phyloP scores from a whole-genome alignment of 345 rosid genomes.

The Citrus hindsii region DNA sequence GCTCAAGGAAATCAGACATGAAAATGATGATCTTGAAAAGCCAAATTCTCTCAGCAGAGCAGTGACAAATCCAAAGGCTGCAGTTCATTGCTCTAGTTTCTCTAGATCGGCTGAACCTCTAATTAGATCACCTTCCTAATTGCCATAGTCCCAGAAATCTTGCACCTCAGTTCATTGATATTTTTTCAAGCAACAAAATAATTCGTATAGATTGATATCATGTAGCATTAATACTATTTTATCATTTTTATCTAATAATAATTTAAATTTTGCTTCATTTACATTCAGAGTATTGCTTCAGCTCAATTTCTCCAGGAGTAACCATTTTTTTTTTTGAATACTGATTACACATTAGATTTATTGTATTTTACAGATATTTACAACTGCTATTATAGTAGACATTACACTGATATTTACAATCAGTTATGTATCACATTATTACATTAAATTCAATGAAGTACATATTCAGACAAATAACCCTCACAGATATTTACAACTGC shows the following conservation, averaged over 20 bases:
- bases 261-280: slow-evolving; percentile 12
- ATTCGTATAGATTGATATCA: slow-evolving; percentile 34
- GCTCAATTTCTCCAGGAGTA: not conserved
- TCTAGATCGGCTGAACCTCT: slow-evolving; percentile 61
- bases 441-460: too few species aligned
- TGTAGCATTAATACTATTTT: slow-evolving; percentile 11
- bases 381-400: too few species aligned
- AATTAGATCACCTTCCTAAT: slow-evolving; percentile 41
- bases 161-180: slow-evolving; percentile 15
- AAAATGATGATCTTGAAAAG: slow-evolving; percentile 45
- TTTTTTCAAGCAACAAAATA: slow-evolving; percentile 18
- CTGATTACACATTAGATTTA: too few species aligned
- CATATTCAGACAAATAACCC: too few species aligned
- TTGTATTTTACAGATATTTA: too few species aligned
- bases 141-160: slow-evolving; percentile 7
- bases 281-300: not conserved
- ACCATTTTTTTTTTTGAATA: too few species aligned
- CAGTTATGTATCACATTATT: too few species aligned
- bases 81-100: slow-evolving; percentile 61
- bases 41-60: slow-evolving; percentile 26
- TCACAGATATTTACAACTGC: too few species aligned
- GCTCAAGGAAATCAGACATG: slow-evolving; percentile 58
- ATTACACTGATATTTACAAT: too few species aligned
- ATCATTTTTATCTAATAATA: slow-evolving; percentile 8
- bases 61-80: slow-evolving; percentile 26